Conservation (phyloP, 2,329 filamentous ascomycete species). For the Coniochaeta hoffmannii region DNA sequence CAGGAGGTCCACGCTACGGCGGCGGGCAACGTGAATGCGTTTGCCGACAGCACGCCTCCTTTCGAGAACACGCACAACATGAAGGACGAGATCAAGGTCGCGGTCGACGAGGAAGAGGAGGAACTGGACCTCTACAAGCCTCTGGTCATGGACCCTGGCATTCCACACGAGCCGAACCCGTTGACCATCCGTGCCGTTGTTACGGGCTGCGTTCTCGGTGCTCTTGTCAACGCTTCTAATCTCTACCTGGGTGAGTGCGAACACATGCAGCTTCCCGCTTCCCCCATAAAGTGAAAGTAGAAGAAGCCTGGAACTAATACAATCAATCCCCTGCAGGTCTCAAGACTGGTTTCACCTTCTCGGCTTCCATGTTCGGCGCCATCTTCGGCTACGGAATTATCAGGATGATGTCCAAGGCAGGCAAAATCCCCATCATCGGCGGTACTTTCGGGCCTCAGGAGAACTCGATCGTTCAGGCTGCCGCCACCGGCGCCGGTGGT, state of each 20-base stretch:
- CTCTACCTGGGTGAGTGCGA: slow-evolving; percentile 46
- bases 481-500: slow-evolving; percentile 47
- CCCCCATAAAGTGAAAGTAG: background rate
- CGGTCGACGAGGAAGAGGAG: slow-evolving; percentile 18
- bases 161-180: slow-evolving; percentile 29
- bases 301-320: background rate
- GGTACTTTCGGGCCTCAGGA: slow-evolving; percentile 49
- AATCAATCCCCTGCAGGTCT: slow-evolving; percentile 25
- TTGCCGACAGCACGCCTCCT: slow-evolving; percentile 16
- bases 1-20: slow-evolving; percentile 9
- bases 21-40: slow-evolving; percentile 13
- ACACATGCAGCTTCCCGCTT: background rate
- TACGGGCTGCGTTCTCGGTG: slow-evolving; percentile 43
- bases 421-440: slow-evolving; percentile 42
- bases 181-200: slow-evolving; percentile 44
- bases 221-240: slow-evolving; percentile 49
- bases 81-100: slow-evolving; percentile 17
- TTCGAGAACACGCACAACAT: slow-evolving; percentile 12
- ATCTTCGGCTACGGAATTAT: slow-evolving; percentile 50
- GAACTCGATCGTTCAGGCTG: slow-evolving; percentile 48
- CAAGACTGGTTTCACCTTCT: slow-evolving; percentile 38
- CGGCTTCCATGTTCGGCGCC: slow-evolving; percentile 36
- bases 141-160: slow-evolving; percentile 25
- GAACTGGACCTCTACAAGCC: slow-evolving; percentile 32
- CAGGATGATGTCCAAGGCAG: slow-evolving; percentile 36